phyloP scores from a whole-genome alignment of 495 filamentous ascomycete genomes.

The Talaromyces liani region DNA sequence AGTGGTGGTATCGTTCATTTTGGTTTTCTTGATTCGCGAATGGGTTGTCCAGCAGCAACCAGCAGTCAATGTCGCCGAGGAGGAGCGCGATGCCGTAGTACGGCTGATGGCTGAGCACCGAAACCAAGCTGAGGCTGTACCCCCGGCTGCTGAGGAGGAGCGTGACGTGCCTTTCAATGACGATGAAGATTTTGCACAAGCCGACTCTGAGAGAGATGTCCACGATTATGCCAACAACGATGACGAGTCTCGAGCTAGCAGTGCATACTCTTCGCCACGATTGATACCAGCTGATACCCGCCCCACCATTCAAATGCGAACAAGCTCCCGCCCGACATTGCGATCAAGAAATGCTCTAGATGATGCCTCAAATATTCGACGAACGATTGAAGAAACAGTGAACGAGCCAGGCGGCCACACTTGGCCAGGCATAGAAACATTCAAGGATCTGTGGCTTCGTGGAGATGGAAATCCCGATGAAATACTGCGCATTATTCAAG shows the following conservation, averaged over 20 bases:
- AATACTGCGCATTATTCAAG: conserved; percentile 53
- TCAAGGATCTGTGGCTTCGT: conserved; percentile 42
- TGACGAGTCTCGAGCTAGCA: conserved; percentile 4
- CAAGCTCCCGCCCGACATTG: conserved; percentile 9
- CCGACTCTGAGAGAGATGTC: not conserved
- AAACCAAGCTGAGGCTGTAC: conserved; percentile 15
- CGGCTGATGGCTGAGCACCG: conserved; percentile 34
- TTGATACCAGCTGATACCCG: conserved; percentile 1
- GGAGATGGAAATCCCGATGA: conserved; percentile 51
- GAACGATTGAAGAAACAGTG: conserved; percentile 28
- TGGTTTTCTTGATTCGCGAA: conserved; percentile 92
- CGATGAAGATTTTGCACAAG: not conserved
- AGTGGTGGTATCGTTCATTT: conserved; percentile 85
- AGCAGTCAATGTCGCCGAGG: conserved; percentile 51
- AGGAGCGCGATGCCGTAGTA: conserved; percentile 39
- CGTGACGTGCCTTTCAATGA: conserved; percentile 14
- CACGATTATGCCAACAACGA: conserved; percentile 2
- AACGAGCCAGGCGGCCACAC: conserved; percentile 11
- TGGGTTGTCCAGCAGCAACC: conserved; percentile 98
- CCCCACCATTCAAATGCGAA: conserved; percentile 4
- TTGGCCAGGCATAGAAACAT: conserved; percentile 34
- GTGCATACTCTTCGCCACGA: not conserved
- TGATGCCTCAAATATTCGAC: conserved; percentile 28
- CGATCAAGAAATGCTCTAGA: conserved; percentile 11
- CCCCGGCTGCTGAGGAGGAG: conserved; percentile 10